Base-by-base conservation (phyloP, 805 yeast genomes). In the Candida awuae region DNA sequence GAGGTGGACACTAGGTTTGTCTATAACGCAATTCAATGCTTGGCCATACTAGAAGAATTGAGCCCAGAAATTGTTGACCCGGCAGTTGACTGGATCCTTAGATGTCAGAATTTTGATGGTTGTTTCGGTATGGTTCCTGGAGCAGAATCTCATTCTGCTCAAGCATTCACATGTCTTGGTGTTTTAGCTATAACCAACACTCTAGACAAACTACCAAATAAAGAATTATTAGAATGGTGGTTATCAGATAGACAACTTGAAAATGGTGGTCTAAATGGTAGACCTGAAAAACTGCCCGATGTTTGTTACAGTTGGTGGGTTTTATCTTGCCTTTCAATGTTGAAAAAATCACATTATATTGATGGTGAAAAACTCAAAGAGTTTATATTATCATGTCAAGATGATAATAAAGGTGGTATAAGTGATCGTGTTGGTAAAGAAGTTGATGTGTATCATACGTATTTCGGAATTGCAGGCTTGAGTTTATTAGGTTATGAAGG, bases 291-390 rank as follows among this genome's bases (percentile, higher is more conserved):
- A 56, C 63, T 86, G 15, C 95, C 97, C 0, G 99, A 92, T 59
- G 95, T 85, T n/a, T 92, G 99, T 56, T 92, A 92, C 57, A 79
- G 92, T 50, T 92, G 97, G 95, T 92, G 99, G 99, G 94, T 87
- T 8, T 58, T 87, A 17, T 80, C 94, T 2, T 71, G 86, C 3
- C 61, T 88, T 41, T 71, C 82, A 0, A 77, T 85, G 27, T 65
- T 90, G 16, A 73, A 65, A 0, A 77, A 73, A 45, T 57, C 77
- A 15, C 73, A 83, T 47, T 87, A 95, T 87, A 81, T 92, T n/a
- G 80, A 85, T 53, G 67, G 66, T 21, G 68, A 62, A 4, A 75
- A 71, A 49, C 63, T 92, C 41, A 69, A 71, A 37, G 57, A 61
- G 2, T 92, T 87, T 53, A 87, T 92, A 4, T 59, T 90, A 29